Evolutionary conservation across 1,284 basidiomycete genomes (phyloP).

Genomic region (Naganishia albida): DNA sequence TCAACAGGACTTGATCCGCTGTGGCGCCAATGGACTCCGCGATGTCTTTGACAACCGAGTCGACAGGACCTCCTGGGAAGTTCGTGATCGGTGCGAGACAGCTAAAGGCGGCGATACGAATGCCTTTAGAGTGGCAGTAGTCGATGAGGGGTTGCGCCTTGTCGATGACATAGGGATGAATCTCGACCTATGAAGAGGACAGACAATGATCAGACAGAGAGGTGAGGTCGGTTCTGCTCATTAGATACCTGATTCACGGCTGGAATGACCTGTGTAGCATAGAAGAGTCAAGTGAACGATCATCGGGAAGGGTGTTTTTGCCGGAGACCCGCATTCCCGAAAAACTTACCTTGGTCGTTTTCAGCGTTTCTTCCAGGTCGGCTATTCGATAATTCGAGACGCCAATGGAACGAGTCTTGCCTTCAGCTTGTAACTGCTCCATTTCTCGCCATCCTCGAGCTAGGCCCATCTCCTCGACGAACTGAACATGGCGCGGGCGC

Average conservation of each 20-base stretch:
- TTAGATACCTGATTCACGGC: slow-evolving; percentile 62
- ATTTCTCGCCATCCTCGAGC: slow-evolving; percentile 65
- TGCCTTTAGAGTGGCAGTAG: slow-evolving; percentile 61
- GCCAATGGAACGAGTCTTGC: slow-evolving; percentile 73
- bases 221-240: slow-evolving; percentile 29
- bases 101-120: slow-evolving; percentile 67
- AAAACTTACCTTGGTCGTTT: slow-evolving; percentile 47
- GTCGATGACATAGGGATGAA: slow-evolving; percentile 73
- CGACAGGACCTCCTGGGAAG: slow-evolving; percentile 62
- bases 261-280: slow-evolving; percentile 58
- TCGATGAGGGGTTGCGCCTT: slow-evolving; percentile 63
- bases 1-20: slow-evolving; percentile 46
- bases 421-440: slow-evolving; percentile 67
- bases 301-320: background rate
- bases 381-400: slow-evolving; percentile 77
- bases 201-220: background rate
- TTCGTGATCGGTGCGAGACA: slow-evolving; percentile 52
- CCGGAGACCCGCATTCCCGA: too few species aligned
- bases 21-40: slow-evolving; percentile 47
- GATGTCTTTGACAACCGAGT: slow-evolving; percentile 59
- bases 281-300: background rate
- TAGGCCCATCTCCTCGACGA: slow-evolving; percentile 47
- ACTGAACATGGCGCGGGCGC: background rate
- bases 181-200: slow-evolving; percentile 61
- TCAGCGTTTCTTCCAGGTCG: slow-evolving; percentile 66